These are phyloP conservation scores for Houttuynia cordata DNA, from an alignment of 164 flowering plant species.

Conservation along the genomic window DNA sequence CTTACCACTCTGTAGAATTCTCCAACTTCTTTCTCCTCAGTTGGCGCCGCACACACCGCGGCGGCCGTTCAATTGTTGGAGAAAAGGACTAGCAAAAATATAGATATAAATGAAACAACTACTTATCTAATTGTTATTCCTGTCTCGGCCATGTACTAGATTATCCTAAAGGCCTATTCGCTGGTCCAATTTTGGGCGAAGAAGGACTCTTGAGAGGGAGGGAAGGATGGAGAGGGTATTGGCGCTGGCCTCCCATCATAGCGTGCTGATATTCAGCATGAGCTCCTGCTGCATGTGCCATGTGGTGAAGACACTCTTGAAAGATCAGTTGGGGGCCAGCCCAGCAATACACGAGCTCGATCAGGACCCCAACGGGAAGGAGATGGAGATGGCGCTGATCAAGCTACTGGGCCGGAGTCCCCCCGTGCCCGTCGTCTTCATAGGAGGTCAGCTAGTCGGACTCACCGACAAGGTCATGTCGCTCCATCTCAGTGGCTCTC, in stretches of 20 bases:
- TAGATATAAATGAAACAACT: too few species aligned
- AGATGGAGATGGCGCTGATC: constrained; percentile 19
- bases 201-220: too few species aligned
- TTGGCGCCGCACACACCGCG: too few species aligned
- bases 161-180: too few species aligned
- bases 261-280: constrained; percentile 11
- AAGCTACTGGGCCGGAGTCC: constrained; percentile 10
- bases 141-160: too few species aligned
- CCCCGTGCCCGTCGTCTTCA: constrained; percentile 24
- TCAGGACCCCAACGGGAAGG: constrained; percentile 4
- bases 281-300: constrained; percentile 14
- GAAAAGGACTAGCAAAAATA: too few species aligned
- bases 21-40: too few species aligned
- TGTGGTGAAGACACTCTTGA: background rate
- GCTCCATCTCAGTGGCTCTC: constrained; percentile 19
- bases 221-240: constrained; percentile 4
- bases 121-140: too few species aligned
- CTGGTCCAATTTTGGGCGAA: too few species aligned
- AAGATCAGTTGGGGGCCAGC: constrained; percentile 5
- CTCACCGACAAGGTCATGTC: constrained; percentile 22
- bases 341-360: constrained; percentile 11
- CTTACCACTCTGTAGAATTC: too few species aligned
- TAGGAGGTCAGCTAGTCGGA: constrained; percentile 22
- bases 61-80: too few species aligned
- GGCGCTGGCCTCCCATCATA: constrained; percentile 1